Evolutionary conservation across 352 stramenopile species (phyloP).

Genomic region (Phytophthora brassicae): DNA sequence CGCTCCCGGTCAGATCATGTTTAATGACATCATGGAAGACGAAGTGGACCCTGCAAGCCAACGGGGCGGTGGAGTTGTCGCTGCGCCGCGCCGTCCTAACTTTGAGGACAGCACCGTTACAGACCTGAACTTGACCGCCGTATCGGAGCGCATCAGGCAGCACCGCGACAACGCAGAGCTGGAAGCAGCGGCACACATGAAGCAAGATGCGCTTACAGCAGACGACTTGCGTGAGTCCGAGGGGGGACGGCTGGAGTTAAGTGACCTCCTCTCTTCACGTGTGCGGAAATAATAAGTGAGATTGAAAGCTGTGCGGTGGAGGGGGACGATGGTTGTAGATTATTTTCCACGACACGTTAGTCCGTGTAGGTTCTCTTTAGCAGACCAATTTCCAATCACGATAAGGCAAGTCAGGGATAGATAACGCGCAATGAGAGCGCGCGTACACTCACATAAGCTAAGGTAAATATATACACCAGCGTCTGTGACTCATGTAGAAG

Average conservation of each 20-base stretch:
- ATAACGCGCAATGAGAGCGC: conserved; percentile 20
- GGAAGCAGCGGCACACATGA: conserved; percentile 27
- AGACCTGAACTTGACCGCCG: conserved; percentile 54
- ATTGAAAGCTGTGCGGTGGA: background rate
- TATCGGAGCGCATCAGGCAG: conserved; percentile 56
- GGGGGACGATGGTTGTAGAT: conserved; percentile 24
- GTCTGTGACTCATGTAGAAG: conserved; percentile 28
- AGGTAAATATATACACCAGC: conserved; percentile 25
- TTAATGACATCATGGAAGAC: conserved; percentile 69
- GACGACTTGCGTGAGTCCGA: conserved; percentile 53
- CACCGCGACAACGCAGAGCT: conserved; percentile 39
- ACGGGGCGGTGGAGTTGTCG: conserved; percentile 2
- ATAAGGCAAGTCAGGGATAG: conserved; percentile 18
- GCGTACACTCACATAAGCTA: conserved; percentile 32
- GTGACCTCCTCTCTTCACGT: conserved; percentile 42
- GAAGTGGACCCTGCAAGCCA: conserved; percentile 32
- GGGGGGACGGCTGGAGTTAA: conserved; percentile 42
- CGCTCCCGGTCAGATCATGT: conserved; percentile 42
- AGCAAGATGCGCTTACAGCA: conserved; percentile 49
- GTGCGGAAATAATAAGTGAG: conserved; percentile 30
- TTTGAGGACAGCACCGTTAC: conserved; percentile 37
- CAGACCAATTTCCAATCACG: conserved; percentile 13
- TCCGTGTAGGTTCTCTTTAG: too few species aligned
- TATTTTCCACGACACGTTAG: conserved; percentile 22
- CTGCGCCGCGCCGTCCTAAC: conserved; percentile 10